Base-by-base conservation (phyloP, 352 stramenopile species). In the Phytophthora agathidicida region DNA sequence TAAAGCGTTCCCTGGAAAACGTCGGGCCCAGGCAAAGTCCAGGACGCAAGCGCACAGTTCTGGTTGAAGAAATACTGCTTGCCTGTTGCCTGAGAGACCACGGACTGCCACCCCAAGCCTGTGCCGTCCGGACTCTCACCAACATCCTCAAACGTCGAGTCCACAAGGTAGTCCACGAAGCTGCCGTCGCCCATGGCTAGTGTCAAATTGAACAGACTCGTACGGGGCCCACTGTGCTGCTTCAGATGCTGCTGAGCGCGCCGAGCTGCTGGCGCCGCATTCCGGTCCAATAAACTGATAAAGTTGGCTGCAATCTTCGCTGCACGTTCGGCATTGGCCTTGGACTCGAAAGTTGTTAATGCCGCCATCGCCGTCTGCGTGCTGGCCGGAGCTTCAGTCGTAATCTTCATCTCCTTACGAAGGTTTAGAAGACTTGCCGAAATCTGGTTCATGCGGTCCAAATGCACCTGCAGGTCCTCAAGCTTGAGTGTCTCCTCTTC, bases 41-140 rank as follows among this genome's bases (percentile, higher is more conserved):
- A 93, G 19, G 81, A 91, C 53, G 84, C 88, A 60, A 85, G 71
- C 37, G 80, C 80, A 49, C 77, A 88, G 31, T 73, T 80, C 45
- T 85, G 75, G 72, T 93, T 91, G 76, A 89, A 93, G 59, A 82
- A 93, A 68, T 93, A 93, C 65, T 89, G 53, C 57, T 90, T 93
- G 57, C 80, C 82, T 6, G 80, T 91, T 41, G 83, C 87, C 35
- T 77, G 78, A 8, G 80, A 93, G 19, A 85, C 43, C 54, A 93
- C 84, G 0, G 84, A 65, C 24, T 86, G 71, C 84, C 84, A 93
- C 22, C 84, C 81, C 5, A 65, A 59, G 7, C 57, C 57, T 23
- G 61, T 68, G 5, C 65, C 60, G 5, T 83, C 78, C 11, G 65
- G 65, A 17, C 60, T 75, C 49, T 80, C 81, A 5, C 49, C 45